Evolutionary conservation across 352 stramenopile genomes (phyloP).

Genomic region (Phytophthora constricta): DNA sequence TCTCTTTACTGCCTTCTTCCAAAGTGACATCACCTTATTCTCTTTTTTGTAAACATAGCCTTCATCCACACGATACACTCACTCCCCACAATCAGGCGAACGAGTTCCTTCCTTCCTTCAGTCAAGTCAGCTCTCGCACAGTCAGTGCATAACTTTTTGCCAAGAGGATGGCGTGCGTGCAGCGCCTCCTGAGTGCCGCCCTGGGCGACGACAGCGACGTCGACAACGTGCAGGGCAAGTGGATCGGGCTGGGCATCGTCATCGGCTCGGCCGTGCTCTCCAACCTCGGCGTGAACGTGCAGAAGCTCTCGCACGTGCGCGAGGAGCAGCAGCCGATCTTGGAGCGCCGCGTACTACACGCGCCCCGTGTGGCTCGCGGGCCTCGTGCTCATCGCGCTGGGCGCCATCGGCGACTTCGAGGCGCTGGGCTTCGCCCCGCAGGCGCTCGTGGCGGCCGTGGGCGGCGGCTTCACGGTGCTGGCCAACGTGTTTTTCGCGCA

Average conservation of each 20-base stretch:
- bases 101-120: too few relatives aligned
- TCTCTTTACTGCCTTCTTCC: too few relatives aligned
- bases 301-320: conserved; percentile 86
- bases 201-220: conserved; percentile 30
- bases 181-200: conserved; percentile 30
- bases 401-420: conserved; percentile 88
- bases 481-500: conserved; percentile 92
- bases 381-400: conserved; percentile 80
- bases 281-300: conserved; percentile 87
- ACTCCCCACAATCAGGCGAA: background rate
- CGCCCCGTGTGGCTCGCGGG: conserved; percentile 86
- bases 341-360: conserved; percentile 80
- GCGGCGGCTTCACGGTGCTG: conserved; percentile 86
- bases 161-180: conserved; percentile 19
- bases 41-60: background rate
- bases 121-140: background rate
- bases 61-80: background rate
- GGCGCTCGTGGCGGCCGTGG: conserved; percentile 84
- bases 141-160: background rate
- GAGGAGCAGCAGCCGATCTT: conserved; percentile 75
- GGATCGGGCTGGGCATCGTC: conserved; percentile 83
- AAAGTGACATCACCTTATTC: too few relatives aligned
- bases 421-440: conserved; percentile 88
- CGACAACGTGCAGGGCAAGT: conserved; percentile 77
- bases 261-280: conserved; percentile 83